Base-by-base conservation (phyloP, 768 basidiomycete species). In the Boletus barrowsii region DNA sequence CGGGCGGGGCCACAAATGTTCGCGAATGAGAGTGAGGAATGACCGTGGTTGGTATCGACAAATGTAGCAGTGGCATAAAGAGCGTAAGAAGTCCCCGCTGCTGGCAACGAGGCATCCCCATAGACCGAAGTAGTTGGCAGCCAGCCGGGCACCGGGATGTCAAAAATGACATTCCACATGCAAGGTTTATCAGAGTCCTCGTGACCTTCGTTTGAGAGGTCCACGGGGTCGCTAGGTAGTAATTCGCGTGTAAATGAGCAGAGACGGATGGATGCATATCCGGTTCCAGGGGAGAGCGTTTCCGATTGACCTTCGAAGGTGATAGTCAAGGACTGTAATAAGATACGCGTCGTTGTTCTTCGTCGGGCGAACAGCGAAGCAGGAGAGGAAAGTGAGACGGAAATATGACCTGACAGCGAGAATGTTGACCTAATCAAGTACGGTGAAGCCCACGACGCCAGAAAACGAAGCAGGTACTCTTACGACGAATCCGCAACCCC, bases 261-360 rank as follows among this genome's bases (percentile, higher is more conserved):
- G 15, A 96, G 74, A 42, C 92, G 86, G 30, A 84, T 53, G 10
- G 83, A 78, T 14, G 80, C 75, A 66, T 95, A 95, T 55, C 88
- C 83, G 32, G 82, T 79, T 39, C 71, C 72, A 7, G 81, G 78
- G 11, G 85, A 81, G 56, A 86, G 74, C 22, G 84, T 77, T 67
- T 96, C 93, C 18, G 84, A 79, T 70, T 93, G 90, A 26, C 93
- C 93, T 63, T 97, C 93, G 54, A 97, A 91, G 4, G 82, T 84
- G 60, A 97, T 67, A 41, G 76, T 71, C 37, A 96, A 73, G 2
- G 90, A 93, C 57, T 83, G 80, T 18, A 93, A 79, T 5, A 86
- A 66, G 40, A 86, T 66, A 37, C 74, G 79, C 10, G 77, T 70
- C 0, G 83, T 69, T 45, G 75, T 72, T 53, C 77, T 79, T 50